Evolutionary conservation across 441 rosid genomes (phyloP).

Genomic region (Gossypium trilobum): DNA sequence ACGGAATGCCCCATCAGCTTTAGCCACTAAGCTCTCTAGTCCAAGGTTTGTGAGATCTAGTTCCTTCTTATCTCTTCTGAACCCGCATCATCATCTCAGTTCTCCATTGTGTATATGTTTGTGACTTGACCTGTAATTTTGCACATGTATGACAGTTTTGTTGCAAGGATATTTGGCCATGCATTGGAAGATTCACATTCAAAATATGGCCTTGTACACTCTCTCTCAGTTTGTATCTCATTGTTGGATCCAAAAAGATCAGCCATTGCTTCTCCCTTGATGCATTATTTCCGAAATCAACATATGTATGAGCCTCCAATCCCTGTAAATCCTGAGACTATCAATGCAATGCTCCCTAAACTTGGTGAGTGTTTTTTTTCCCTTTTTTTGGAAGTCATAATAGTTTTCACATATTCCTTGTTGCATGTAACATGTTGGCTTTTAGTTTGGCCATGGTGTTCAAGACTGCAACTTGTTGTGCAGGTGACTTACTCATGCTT

Average conservation of each 20-base stretch:
- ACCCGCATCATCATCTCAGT: background rate
- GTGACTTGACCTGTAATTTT: background rate
- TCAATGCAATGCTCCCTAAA: conserved; percentile 84
- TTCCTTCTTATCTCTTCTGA: conserved; percentile 9
- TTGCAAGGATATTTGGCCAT: conserved; percentile 80
- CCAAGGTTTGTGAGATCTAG: conserved; percentile 46
- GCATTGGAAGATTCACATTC: conserved; percentile 88
- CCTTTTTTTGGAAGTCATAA: background rate
- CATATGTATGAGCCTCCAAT: conserved; percentile 70
- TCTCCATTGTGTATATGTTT: background rate
- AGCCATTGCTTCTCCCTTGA: conserved; percentile 51
- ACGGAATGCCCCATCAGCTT: conserved; percentile 77
- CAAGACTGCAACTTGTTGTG: conserved; percentile 16
- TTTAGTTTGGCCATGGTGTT: conserved; percentile 12
- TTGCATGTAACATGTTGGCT: conserved; percentile 11
- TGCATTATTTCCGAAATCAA: conserved; percentile 79
- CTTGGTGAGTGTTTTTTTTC: conserved; percentile 46
- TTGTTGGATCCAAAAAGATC: conserved; percentile 86
- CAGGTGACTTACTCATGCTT: conserved; percentile 72
- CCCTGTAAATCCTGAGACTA: conserved; percentile 73
- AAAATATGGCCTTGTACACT: conserved; percentile 79
- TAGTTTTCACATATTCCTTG: background rate
- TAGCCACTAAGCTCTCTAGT: conserved; percentile 80
- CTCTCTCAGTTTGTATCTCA: conserved; percentile 91
- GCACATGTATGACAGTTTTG: conserved; percentile 47